These are phyloP conservation scores for Chrysanthemum makinoi DNA, from an alignment of 129 eudicot species.

Conservation along the genomic window DNA sequence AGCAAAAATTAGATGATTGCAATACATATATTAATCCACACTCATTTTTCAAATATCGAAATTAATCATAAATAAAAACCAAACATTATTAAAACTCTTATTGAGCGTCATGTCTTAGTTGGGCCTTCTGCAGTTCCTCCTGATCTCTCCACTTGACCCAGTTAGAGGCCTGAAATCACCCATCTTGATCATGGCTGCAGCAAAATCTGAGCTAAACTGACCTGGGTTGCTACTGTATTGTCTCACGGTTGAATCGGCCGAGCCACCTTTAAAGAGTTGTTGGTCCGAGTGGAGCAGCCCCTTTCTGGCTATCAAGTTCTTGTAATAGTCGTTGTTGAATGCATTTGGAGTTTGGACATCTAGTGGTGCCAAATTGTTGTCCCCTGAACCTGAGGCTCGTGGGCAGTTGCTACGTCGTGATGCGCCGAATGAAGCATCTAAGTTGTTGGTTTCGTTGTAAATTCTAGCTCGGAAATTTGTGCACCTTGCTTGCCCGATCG, in stretches of 20 bases:
- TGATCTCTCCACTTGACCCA: conserved; percentile 81
- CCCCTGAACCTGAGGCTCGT: conserved; percentile 50
- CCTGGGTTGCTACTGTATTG: conserved; percentile 42
- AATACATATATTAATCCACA: conserved; percentile 7
- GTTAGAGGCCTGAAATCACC: conserved; percentile 81
- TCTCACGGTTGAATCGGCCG: conserved; percentile 62
- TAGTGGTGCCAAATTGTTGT: conserved; percentile 82
- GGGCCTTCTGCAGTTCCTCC: conserved; percentile 78
- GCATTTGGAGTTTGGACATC: conserved; percentile 61
- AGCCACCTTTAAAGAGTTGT: conserved; percentile 75
- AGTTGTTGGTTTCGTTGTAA: conserved; percentile 70
- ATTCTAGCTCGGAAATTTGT: conserved; percentile 71
- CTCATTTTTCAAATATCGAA: conserved; percentile 4
- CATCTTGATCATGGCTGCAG: conserved; percentile 78
- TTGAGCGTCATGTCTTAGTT: conserved; percentile 31
- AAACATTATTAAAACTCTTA: background rate
- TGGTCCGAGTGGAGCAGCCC: conserved; percentile 95
- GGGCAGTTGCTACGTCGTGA: conserved; percentile 58
- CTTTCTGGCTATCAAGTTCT: conserved; percentile 52
- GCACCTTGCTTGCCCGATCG: conserved; percentile 94
- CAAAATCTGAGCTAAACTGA: conserved; percentile 59
- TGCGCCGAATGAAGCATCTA: conserved; percentile 58
- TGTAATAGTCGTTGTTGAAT: conserved; percentile 76
- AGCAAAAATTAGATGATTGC: too few relatives aligned
- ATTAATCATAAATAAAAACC: background rate